phyloP scores from a whole-genome alignment of 495 filamentous ascomycete species.

The Evernia prunastri region DNA sequence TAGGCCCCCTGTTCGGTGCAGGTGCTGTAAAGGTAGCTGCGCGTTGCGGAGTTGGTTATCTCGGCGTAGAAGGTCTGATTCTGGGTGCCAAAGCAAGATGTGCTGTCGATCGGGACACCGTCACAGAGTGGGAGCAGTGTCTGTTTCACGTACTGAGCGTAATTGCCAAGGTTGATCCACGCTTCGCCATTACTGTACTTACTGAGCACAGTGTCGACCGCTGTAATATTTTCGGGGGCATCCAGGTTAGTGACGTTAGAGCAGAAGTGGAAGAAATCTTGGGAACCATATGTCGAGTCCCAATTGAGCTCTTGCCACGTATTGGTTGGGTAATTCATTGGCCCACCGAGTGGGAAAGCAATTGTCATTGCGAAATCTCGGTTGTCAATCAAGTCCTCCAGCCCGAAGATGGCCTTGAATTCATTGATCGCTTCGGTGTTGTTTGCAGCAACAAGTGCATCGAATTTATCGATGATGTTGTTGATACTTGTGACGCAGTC shows the following conservation, averaged over 20 bases:
- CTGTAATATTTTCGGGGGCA: constrained; percentile 36
- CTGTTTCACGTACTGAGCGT: constrained; percentile 42
- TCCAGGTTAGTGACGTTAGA: constrained; percentile 42
- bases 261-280: constrained; percentile 46
- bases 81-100: constrained; percentile 41
- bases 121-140: constrained; percentile 37
- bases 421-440: constrained; percentile 33
- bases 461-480: constrained; percentile 41
- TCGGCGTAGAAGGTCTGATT: constrained; percentile 37
- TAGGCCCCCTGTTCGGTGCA: constrained; percentile 45
- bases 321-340: constrained; percentile 40
- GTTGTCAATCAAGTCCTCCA: constrained; percentile 35
- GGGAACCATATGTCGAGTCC: constrained; percentile 30
- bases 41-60: constrained; percentile 29
- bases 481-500: constrained; percentile 42
- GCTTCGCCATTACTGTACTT: constrained; percentile 43
- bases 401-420: constrained; percentile 40
- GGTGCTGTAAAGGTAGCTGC: constrained; percentile 44
- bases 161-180: constrained; percentile 43
- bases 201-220: constrained; percentile 37
- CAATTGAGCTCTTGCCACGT: constrained; percentile 48
- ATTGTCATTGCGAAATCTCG: constrained; percentile 43
- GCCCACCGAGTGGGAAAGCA: constrained; percentile 41
- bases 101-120: constrained; percentile 37
- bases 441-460: constrained; percentile 33